phyloP scores from a whole-genome alignment of 345 rosid genomes.

The Euphorbia pulcherrima region DNA sequence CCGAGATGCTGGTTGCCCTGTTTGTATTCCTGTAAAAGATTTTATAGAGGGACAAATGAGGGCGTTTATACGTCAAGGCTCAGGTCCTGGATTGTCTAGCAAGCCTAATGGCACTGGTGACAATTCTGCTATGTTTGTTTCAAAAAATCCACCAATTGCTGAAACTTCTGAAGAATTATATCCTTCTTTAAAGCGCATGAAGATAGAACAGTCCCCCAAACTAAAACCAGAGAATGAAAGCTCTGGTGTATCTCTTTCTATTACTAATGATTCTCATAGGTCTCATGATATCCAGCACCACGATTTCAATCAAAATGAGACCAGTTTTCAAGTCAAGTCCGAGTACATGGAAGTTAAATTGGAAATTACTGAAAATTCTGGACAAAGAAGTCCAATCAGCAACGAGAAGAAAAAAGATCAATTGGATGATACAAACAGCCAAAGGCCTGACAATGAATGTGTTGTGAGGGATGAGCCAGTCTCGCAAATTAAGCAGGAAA shows the following conservation, averaged over 20 bases:
- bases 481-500: constrained; percentile 44
- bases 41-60: constrained; percentile 50
- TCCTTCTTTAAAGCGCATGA: constrained; percentile 79
- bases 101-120: constrained; percentile 45
- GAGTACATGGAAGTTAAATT: constrained; percentile 53
- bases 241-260: constrained; percentile 37
- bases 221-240: constrained; percentile 42
- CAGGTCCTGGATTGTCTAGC: constrained; percentile 37
- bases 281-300: constrained; percentile 45
- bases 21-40: constrained; percentile 74
- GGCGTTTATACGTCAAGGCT: constrained; percentile 42
- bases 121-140: constrained; percentile 35
- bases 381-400: constrained; percentile 45
- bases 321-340: constrained; percentile 40
- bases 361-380: constrained; percentile 47
- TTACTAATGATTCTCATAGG: constrained; percentile 31
- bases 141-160: constrained; percentile 40
- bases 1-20: constrained; percentile 65
- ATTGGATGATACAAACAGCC: constrained; percentile 42
- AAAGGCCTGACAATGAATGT: constrained; percentile 43
- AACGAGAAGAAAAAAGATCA: constrained; percentile 47
- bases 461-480: constrained; percentile 28
- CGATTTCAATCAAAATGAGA: constrained; percentile 43
- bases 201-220: constrained; percentile 59
- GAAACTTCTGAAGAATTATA: constrained; percentile 52